Base-by-base conservation (phyloP, 768 basidiomycete species). In the Thelephora aurantiotincta region DNA sequence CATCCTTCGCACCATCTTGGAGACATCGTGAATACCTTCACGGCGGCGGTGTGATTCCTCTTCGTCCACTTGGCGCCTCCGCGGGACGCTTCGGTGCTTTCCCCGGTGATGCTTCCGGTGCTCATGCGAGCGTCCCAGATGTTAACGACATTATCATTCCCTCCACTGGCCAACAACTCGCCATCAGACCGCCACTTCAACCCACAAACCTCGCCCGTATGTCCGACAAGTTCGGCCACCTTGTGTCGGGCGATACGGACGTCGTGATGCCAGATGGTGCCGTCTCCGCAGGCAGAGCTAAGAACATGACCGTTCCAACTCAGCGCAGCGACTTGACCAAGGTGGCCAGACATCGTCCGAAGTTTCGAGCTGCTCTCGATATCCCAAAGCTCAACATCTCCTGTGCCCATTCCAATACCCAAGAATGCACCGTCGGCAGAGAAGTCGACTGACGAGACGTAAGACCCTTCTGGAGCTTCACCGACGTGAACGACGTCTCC, bases 101-200 rank as follows among this genome's bases (percentile, higher is more conserved):
- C 60, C 9, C 58, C 58, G 53, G 54, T 41, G 18, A 22, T 41
- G 18, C 38, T 22, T 56, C 22, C 35, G 33, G 33, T 48, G 33
- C 44, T 45, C 47, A 52, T 68, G 47, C 87, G 73, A 5, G 82
- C 87, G 55, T 99, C 94, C 94, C 94, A 99, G 44, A 96, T 83
- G 58, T 96, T 94, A 47, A 98, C 92, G 16, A 96, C 91, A 53
- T 98, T 97, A 63, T 98, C 96, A 58, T 98, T 96, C 0, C 92
- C 94, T 2, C 94, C 94, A 54, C 88, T 91, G 0, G 94, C 94
- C 19, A 99, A 71, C 16, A 94, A 68, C 61, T 91, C 83, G 0
- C 92, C 90, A 54, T 93, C 93, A 2, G 70, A 59, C 42, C 92
- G 71, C 92, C 92, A 98, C 49, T 80, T 81, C 46, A 98, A 59